These are phyloP conservation scores for Fagopyrum esculentum DNA, from an alignment of 148 eudicot genomes.

Conservation along the genomic window DNA sequence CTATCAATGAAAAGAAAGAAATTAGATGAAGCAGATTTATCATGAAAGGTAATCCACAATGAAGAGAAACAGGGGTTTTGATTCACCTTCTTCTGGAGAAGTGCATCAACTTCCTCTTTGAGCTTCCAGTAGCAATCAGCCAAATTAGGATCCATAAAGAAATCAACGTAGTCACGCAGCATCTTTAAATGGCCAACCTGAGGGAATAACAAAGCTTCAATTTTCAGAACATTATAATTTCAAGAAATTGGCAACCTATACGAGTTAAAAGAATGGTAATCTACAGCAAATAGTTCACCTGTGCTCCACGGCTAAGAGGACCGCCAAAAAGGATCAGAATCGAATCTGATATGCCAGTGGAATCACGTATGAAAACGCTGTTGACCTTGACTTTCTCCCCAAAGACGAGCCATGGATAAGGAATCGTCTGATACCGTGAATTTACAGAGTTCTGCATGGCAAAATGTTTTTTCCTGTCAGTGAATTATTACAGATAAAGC, in stretches of 20 bases:
- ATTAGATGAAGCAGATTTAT: background rate
- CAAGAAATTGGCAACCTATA: background rate
- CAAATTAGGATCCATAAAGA: constrained; percentile 89
- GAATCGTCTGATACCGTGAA: constrained; percentile 95
- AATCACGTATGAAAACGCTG: constrained; percentile 90
- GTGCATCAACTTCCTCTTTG: constrained; percentile 76
- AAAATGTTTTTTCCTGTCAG: background rate
- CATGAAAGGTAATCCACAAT: background rate
- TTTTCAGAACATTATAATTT: background rate
- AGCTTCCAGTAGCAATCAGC: constrained; percentile 82
- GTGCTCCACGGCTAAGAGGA: constrained; percentile 53
- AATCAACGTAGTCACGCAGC: constrained; percentile 88
- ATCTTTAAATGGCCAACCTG: constrained; percentile 89
- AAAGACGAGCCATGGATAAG: constrained; percentile 94
- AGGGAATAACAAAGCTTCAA: background rate
- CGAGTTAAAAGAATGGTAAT: background rate
- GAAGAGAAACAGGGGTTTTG: background rate
- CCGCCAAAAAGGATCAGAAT: constrained; percentile 93
- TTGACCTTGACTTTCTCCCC: constrained; percentile 98
- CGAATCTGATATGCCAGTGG: constrained; percentile 95
- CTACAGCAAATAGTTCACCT: constrained; percentile 33
- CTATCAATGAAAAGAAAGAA: background rate
- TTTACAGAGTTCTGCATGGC: constrained; percentile 89
- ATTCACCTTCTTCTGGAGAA: constrained; percentile 72
- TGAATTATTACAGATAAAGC: background rate